These are phyloP conservation scores for Tuber magnatum DNA, from an alignment of 495 filamentous ascomycete species.

Conservation along the genomic window DNA sequence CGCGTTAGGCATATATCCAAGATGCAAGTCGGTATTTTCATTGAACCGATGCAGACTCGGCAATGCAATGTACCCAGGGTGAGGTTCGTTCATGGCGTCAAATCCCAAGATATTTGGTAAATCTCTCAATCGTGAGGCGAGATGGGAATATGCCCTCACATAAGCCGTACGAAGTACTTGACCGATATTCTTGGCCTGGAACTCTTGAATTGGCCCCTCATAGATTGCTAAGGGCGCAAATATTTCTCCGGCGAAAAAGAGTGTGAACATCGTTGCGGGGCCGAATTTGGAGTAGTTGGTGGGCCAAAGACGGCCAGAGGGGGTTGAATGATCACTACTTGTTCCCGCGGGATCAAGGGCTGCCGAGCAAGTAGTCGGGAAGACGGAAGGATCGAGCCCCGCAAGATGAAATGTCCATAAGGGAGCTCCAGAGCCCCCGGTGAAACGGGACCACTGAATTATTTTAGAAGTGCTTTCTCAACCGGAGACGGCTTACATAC, in stretches of 20 bases:
- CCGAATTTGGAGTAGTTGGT: conserved; percentile 56
- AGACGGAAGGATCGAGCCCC: conserved; percentile 57
- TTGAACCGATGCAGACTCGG: conserved; percentile 33
- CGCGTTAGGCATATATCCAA: conserved; percentile 39
- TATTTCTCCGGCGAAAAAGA: conserved; percentile 73
- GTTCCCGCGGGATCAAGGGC: conserved; percentile 27
- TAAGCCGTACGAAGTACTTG: conserved; percentile 65
- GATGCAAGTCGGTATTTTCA: conserved; percentile 38
- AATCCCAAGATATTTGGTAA: conserved; percentile 54
- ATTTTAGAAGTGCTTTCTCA: neutral
- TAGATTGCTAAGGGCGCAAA: conserved; percentile 64
- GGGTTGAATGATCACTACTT: conserved; percentile 30
- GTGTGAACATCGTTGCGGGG: conserved; percentile 83
- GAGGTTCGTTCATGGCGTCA: conserved; percentile 69
- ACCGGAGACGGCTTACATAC: conserved; percentile 43
- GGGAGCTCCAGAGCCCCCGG: conserved; percentile 65
- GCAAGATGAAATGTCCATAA: conserved; percentile 69
- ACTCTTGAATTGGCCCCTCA: conserved; percentile 42
- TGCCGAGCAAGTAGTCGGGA: conserved; percentile 48
- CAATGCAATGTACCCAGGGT: conserved; percentile 38
- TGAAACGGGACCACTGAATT: conserved; percentile 61
- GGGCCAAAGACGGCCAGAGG: conserved; percentile 37
- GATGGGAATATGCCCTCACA: conserved; percentile 54
- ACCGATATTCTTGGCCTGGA: conserved; percentile 63
- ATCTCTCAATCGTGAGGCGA: conserved; percentile 42